These are phyloP conservation scores for Colletotrichum scovillei DNA, from an alignment of 2,329 filamentous ascomycete species.

Conservation along the genomic window DNA sequence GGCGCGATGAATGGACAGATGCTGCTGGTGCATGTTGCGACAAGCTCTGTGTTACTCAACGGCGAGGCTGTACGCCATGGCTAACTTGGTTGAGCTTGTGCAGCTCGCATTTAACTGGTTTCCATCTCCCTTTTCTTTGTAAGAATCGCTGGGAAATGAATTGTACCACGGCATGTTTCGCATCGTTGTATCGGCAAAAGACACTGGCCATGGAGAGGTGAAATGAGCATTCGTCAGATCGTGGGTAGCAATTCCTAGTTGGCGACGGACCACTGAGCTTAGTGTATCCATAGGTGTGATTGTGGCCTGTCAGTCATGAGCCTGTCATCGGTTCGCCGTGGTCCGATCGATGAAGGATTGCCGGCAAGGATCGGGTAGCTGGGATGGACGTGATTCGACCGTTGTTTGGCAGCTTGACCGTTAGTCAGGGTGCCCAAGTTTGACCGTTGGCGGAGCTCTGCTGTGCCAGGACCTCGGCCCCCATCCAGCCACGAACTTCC, in stretches of 20 bases:
- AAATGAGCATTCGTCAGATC: background rate
- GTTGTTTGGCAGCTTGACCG: constrained; percentile 18
- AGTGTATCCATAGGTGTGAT: background rate
- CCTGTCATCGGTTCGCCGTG: constrained; percentile 17
- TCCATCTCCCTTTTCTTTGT: background rate
- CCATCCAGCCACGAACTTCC: constrained; percentile 3
- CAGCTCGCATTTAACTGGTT: background rate
- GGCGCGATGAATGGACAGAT: background rate
- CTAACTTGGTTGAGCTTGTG: background rate
- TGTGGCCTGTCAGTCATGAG: constrained; percentile 2
- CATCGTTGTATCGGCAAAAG: background rate
- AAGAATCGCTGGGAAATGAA: background rate
- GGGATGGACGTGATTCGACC: constrained; percentile 28
- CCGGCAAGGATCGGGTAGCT: constrained; percentile 26
- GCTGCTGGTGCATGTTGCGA: constrained; percentile 1
- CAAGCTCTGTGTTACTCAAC: constrained; percentile 8
- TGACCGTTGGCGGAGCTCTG: constrained; percentile 1
- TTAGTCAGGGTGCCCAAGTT: constrained; percentile 25
- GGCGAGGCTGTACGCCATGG: constrained; percentile 13
- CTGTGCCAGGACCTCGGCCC: constrained; percentile 16
- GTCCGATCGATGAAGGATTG: constrained; percentile 28
- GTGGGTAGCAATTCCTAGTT: background rate
- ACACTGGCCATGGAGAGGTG: background rate
- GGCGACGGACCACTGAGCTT: background rate
- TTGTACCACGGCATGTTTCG: background rate